phyloP scores from a whole-genome alignment of 768 basidiomycete genomes.

The Kwoniella botswanensis region DNA sequence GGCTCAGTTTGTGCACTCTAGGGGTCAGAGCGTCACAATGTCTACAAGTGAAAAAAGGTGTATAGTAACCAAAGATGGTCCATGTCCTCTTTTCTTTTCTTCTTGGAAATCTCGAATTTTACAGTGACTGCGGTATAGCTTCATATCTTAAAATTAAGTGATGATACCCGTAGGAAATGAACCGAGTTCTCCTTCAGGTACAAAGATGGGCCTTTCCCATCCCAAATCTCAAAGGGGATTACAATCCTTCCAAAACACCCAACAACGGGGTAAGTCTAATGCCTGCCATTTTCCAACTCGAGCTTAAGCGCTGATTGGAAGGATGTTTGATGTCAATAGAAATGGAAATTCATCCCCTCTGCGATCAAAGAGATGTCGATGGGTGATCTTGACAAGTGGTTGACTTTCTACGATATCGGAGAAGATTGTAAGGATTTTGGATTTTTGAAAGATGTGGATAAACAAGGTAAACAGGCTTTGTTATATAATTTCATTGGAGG shows the following conservation, averaged over 20 bases:
- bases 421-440: neutral
- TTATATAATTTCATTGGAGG: constrained; percentile 1
- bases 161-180: neutral
- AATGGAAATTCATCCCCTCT: neutral
- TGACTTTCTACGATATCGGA: neutral
- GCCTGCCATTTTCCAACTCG: too few relatives aligned
- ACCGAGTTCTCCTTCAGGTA: neutral
- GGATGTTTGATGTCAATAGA: neutral
- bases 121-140: too few relatives aligned
- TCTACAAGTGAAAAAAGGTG: too few relatives aligned
- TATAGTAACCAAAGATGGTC: too few relatives aligned
- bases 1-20: too few relatives aligned
- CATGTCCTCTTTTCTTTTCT: too few relatives aligned
- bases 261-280: neutral
- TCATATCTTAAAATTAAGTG: neutral
- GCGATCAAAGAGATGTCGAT: neutral
- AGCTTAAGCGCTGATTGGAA: too few relatives aligned
- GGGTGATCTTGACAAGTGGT: neutral
- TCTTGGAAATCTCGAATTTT: too few relatives aligned
- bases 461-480: neutral
- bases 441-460: neutral
- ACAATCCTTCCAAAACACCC: neutral
- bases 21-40: too few relatives aligned
- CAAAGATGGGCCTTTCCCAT: neutral
- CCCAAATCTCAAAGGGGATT: neutral